These are phyloP conservation scores for Deakozyma indianensis DNA, from an alignment of 805 yeast genomes.

Conservation along the genomic window DNA sequence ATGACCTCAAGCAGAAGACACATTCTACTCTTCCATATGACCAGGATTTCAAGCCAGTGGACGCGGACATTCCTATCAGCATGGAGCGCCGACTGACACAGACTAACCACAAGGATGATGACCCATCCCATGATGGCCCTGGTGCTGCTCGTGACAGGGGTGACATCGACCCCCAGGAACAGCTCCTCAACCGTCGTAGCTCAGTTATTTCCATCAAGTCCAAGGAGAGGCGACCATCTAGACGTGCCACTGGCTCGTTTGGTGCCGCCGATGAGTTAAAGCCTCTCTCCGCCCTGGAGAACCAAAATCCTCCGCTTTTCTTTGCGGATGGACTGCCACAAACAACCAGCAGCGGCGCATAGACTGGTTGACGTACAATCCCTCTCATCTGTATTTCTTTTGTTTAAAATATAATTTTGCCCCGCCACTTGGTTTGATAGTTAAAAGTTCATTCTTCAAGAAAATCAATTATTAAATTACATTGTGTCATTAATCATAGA, in stretches of 20 bases:
- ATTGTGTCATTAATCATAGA: constrained; percentile 10
- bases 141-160: constrained; percentile 21
- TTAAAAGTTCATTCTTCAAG: not conserved
- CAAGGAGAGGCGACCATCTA: constrained; percentile 11
- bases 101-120: constrained; percentile 20
- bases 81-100: constrained; percentile 21
- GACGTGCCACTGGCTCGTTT: constrained; percentile 22
- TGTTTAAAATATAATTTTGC: not conserved
- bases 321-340: constrained; percentile 21
- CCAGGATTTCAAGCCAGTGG: constrained; percentile 17
- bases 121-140: constrained; percentile 13
- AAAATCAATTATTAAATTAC: too few relatives aligned
- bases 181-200: constrained; percentile 14
- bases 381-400: not conserved
- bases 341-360: constrained; percentile 17
- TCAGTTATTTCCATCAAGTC: constrained; percentile 13
- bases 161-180: constrained; percentile 11
- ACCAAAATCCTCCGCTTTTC: constrained; percentile 13
- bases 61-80: constrained; percentile 15
- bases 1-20: constrained; percentile 17
- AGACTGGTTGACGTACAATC: too few relatives aligned
- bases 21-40: constrained; percentile 16
- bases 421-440: not conserved
- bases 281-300: constrained; percentile 15
- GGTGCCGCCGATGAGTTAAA: constrained; percentile 17